Conservation (phyloP, 805 yeast species). For the Komagataella phaffii region DNA sequence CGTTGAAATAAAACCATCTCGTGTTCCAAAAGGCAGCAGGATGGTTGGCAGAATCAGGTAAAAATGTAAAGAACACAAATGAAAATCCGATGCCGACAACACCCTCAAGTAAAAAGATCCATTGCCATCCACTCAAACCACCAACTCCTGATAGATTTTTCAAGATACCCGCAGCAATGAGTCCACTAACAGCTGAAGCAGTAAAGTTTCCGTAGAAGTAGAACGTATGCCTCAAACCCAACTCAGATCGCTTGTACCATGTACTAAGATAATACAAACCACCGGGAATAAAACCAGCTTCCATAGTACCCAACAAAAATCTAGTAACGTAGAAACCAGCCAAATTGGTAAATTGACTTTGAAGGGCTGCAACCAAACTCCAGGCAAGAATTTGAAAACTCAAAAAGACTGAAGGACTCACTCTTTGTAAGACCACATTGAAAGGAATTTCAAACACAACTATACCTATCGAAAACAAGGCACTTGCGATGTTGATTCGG, state of each 20-base stretch:
- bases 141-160: constrained; percentile 27
- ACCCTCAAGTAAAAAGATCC: constrained; percentile 57
- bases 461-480: constrained; percentile 26
- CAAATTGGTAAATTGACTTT: constrained; percentile 18
- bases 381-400: constrained; percentile 15
- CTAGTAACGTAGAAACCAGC: constrained; percentile 21
- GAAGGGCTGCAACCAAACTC: constrained; percentile 23
- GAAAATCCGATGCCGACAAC: constrained; percentile 24
- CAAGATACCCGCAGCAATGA: constrained; percentile 35
- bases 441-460: constrained; percentile 26
- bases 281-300: constrained; percentile 50
- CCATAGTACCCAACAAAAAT: constrained; percentile 52
- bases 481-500: constrained; percentile 26
- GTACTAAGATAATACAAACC: constrained; percentile 44
- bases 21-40: too few species aligned
- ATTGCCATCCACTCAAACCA: constrained; percentile 48
- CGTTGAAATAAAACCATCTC: too few species aligned
- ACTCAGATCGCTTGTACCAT: constrained; percentile 40
- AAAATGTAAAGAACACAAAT: constrained; percentile 14
- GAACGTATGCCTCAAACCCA: constrained; percentile 25
- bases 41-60: constrained; percentile 18
- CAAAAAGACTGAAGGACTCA: constrained; percentile 19
- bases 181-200: constrained; percentile 26
- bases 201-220: constrained; percentile 21
- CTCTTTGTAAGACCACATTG: constrained; percentile 17